Percentiles rank a stretch among this genome's conserved stretches.
Conservation (phyloP, 257 asterid genomes). For the Datura wrightii region DNA sequence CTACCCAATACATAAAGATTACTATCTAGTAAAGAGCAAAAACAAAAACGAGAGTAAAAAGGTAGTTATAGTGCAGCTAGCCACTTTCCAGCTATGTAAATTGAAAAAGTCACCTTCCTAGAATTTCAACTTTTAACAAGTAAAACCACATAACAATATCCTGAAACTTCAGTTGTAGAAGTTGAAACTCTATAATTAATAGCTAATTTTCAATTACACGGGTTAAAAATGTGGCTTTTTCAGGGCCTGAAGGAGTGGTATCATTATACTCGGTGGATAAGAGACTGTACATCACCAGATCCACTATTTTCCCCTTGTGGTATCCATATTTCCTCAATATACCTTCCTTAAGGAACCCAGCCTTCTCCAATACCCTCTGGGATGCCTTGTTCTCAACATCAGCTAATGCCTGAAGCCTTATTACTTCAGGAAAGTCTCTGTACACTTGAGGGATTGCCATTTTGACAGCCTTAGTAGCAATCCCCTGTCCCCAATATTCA, state of each 20-base stretch:
- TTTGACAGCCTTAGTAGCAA: conserved; percentile 46
- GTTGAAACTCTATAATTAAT: not conserved
- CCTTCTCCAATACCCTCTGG: conserved; percentile 55
- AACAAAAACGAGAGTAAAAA: not conserved
- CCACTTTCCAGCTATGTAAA: not conserved
- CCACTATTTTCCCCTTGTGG: conserved; percentile 50
- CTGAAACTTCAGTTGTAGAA: not conserved
- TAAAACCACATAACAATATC: not conserved
- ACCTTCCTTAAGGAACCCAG: conserved; percentile 55
- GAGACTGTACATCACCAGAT: conserved; percentile 53
- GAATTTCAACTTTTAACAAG: not conserved
- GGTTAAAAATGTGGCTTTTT: not conserved
- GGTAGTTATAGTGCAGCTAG: not conserved
- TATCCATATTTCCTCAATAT: conserved; percentile 47
- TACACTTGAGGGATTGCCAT: conserved; percentile 48
- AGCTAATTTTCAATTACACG: not conserved
- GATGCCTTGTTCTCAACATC: conserved; percentile 50
- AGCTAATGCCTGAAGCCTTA: conserved; percentile 51
- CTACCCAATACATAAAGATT: not conserved
- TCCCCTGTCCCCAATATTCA: conserved; percentile 58
- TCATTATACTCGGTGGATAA: conserved; percentile 35
- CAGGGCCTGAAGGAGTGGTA: conserved; percentile 20
- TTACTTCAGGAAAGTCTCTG: conserved; percentile 41
- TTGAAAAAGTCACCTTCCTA: not conserved
- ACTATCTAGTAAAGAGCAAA: not conserved